A percentile compares a stretch with the other conserved stretches of the same genome.
Conservation (phyloP, 2,329 filamentous ascomycete species). For the Diaporthe sp. region DNA sequence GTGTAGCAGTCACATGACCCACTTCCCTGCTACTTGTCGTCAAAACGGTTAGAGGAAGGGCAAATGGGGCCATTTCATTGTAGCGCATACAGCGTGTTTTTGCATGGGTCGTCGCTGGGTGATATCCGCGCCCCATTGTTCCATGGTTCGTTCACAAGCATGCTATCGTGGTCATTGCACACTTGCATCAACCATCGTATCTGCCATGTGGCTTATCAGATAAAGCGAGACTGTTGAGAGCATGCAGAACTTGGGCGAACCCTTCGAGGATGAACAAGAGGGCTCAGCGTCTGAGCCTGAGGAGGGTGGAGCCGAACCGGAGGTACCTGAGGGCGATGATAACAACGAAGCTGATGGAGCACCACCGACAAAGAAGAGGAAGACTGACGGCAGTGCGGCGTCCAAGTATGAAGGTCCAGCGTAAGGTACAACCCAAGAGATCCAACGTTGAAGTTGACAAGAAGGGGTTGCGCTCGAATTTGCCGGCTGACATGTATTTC, state of each 20-base stretch:
- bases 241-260: background rate
- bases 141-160: too few relatives aligned
- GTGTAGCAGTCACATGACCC: background rate
- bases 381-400: background rate
- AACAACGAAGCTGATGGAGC: background rate
- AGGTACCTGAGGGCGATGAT: background rate
- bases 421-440: background rate
- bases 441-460: too few relatives aligned
- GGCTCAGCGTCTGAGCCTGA: conserved; percentile 11
- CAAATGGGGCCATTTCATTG: background rate
- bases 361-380: conserved; percentile 6
- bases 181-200: background rate
- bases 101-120: background rate
- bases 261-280: background rate
- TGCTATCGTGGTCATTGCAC: background rate
- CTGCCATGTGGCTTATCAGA: background rate
- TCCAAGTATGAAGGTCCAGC: conserved; percentile 14
- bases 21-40: background rate
- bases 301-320: background rate
- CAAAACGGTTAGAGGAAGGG: background rate
- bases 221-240: background rate
- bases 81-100: too few relatives aligned
- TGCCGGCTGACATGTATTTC: background rate
- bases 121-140: background rate
- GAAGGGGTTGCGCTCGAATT: background rate